Conservation (phyloP, 306 rosid species). For the Lagenaria siceraria region DNA sequence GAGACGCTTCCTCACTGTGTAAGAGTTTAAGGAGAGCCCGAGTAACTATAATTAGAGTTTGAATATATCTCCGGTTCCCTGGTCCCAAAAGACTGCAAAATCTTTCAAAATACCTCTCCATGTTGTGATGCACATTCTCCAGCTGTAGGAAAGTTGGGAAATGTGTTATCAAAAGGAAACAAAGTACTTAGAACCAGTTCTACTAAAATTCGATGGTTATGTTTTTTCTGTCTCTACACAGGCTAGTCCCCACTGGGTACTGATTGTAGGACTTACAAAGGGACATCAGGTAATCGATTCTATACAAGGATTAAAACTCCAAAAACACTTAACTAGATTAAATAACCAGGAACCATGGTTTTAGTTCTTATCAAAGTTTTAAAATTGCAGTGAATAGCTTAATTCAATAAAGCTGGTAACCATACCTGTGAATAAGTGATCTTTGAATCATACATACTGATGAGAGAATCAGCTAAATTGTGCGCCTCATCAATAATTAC, state of each 20-base stretch:
- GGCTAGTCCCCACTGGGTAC: neutral
- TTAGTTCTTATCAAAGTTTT: neutral
- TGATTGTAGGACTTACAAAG: neutral
- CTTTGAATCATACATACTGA: slow-evolving; percentile 77
- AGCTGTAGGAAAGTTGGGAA: slow-evolving; percentile 36
- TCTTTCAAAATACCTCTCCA: slow-evolving; percentile 63
- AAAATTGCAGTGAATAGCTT: neutral
- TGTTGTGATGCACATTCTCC: slow-evolving; percentile 57
- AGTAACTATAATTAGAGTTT: slow-evolving; percentile 60
- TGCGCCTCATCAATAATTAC: slow-evolving; percentile 89
- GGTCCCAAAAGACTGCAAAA: slow-evolving; percentile 75
- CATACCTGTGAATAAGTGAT: slow-evolving; percentile 62
- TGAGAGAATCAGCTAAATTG: slow-evolving; percentile 88
- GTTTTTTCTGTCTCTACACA: neutral
- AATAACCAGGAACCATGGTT: neutral
- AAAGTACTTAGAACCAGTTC: neutral
- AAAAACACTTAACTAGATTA: neutral
- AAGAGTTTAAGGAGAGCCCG: slow-evolving; percentile 55
- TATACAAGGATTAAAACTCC: neutral
- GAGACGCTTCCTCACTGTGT: slow-evolving; percentile 26
- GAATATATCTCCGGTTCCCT: slow-evolving; percentile 87
- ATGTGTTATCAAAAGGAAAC: slow-evolving; percentile 9
- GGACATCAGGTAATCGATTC: neutral
- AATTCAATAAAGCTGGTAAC: neutral
- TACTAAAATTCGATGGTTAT: neutral